Conservation (phyloP, 2,329 filamentous ascomycete species). For the Xylaria sp. region DNA sequence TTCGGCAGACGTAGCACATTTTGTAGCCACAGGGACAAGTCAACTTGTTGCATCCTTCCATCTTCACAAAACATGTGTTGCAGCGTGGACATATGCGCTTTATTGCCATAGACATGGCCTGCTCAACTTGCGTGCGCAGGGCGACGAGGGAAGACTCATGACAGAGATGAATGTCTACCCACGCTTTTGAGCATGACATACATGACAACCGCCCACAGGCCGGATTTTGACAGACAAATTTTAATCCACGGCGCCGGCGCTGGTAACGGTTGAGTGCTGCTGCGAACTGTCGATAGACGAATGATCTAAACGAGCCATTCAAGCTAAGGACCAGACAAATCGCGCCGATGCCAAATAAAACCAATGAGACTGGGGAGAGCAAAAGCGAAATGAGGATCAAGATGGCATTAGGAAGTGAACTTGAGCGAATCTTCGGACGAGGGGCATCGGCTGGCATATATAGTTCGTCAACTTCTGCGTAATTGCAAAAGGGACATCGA, state of each 20-base stretch:
- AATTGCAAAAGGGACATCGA: conserved; percentile 89
- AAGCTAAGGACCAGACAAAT: conserved; percentile 55
- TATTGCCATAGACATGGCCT: conserved; percentile 91
- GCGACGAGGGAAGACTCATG: conserved; percentile 85
- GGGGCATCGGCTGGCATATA: conserved; percentile 69
- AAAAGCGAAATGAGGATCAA: conserved; percentile 47
- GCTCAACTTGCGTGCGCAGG: conserved; percentile 88
- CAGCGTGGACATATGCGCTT: conserved; percentile 96
- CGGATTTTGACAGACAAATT: conserved; percentile 80
- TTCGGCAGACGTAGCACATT: conserved; percentile 97
- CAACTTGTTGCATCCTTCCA: conserved; percentile 94
- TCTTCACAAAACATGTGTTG: conserved; percentile 92
- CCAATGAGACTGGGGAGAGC: conserved; percentile 63
- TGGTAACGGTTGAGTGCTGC: conserved; percentile 74
- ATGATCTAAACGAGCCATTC: conserved; percentile 56
- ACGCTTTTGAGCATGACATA: conserved; percentile 81
- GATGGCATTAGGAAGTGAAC: conserved; percentile 59
- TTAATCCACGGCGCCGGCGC: conserved; percentile 76
- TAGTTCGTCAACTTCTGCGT: conserved; percentile 86
- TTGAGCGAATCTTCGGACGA: conserved; percentile 66
- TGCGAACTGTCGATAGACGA: conserved; percentile 61
- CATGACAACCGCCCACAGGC: conserved; percentile 79
- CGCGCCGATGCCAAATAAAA: conserved; percentile 62
- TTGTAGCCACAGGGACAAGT: conserved; percentile 95
- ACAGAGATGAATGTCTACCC: conserved; percentile 90